Percentiles rank a stretch among this genome's conserved stretches.
Conservation (phyloP, 164 flowering plant genomes). For the Annona cherimola region DNA sequence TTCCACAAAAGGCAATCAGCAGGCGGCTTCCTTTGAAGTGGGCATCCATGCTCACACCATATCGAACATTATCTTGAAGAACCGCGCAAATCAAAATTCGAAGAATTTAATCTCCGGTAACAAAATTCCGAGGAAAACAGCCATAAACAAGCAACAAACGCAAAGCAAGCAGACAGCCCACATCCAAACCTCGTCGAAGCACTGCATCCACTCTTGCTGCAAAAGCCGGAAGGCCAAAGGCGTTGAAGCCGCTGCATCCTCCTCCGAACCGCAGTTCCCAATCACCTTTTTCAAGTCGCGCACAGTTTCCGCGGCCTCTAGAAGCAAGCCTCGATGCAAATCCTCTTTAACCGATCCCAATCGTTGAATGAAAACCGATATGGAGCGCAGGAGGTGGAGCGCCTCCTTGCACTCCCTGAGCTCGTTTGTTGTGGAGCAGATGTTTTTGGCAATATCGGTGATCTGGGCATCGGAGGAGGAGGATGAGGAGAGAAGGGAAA, state of each 20-base stretch:
- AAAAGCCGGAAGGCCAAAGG: slow-evolving; percentile 62
- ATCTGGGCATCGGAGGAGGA: slow-evolving; percentile 44
- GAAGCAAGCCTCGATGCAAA: slow-evolving; percentile 43
- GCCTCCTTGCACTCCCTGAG: slow-evolving; percentile 53
- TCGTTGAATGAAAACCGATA: slow-evolving; percentile 43
- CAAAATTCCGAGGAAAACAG: background rate
- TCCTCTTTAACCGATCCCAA: slow-evolving; percentile 43
- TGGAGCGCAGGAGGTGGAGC: slow-evolving; percentile 34
- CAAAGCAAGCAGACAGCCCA: background rate
- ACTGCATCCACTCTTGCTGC: slow-evolving; percentile 60
- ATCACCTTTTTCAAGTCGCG: slow-evolving; percentile 49
- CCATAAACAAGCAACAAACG: background rate
- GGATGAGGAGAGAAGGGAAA: slow-evolving; percentile 36
- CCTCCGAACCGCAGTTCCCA: slow-evolving; percentile 30
- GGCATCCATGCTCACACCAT: background rate
- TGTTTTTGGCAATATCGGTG: slow-evolving; percentile 26
- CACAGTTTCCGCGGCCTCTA: slow-evolving; percentile 51
- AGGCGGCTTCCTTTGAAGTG: background rate
- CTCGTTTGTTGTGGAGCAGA: slow-evolving; percentile 33
- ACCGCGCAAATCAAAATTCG: too few species aligned
- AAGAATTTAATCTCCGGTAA: background rate
- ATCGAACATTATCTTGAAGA: background rate
- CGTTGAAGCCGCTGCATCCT: slow-evolving; percentile 16
- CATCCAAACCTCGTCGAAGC: slow-evolving; percentile 65
- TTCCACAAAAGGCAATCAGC: too few species aligned